Evolutionary conservation across 768 basidiomycete species (phyloP), one percentile per base, ranked within the genome.

Genomic region (Amanita jacksonii): DNA sequence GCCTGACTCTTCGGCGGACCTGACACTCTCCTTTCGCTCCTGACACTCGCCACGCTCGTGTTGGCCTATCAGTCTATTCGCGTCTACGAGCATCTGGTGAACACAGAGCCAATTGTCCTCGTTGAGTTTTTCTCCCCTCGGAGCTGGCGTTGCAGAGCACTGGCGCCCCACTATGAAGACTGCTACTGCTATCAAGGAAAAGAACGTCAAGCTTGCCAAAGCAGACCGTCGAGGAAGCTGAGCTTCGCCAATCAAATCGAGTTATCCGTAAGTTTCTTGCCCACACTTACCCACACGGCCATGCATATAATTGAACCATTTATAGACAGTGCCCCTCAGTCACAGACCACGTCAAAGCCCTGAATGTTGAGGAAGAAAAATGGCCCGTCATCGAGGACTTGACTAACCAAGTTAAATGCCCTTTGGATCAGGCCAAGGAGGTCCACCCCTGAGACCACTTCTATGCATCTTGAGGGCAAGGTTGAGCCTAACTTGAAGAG

Each of bases 381-480:
- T 97, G 91, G 92, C 96, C 96, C 8, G 93, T 97, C 56, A 68
- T 99, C 51, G 94, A 98, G 67, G 77, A 96, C 53, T 56, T 97
- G 34, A 57, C 67, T 44, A 74, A 77, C 36, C 88, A 92, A 64
- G 77, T 88, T 62, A 96, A 96, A 69, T 99, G 77, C 62, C 94
- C 96, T 13, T 69, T 79, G 46, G 79, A 85, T 49, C 88, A 91
- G 61, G 61, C 57, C 56, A 72, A 73, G 53, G 74, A 74, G 8
- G 52, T 90, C n/a, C 23, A 75, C 79, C 10, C 55, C 77, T 1
- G 75, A 73, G 24, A 67, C 65, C 20, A 64, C 85, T 47, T 71
- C 73, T 19, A 66, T 75, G 44, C 97, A 75, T 61, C 57, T 84
- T 36, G 74, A 69, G 10, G 91, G 87, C 55, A 77, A 79, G 46